Evolutionary conservation across 2,329 filamentous ascomycete species (phyloP).

Genomic region (Colletotrichum endophyticum): DNA sequence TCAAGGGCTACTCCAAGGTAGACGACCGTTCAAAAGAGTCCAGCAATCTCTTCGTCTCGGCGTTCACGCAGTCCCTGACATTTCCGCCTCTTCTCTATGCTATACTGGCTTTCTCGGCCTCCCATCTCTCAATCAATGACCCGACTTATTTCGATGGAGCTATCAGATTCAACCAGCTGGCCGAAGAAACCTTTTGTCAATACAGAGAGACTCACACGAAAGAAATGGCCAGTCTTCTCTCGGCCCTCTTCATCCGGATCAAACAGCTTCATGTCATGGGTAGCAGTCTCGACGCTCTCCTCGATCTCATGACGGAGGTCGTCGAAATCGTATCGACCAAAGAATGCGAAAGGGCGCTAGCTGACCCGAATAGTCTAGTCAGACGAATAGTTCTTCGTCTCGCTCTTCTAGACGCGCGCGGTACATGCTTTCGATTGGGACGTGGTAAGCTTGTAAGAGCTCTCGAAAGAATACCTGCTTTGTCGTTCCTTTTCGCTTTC

Average conservation of each 20-base stretch:
- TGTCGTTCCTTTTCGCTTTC: background rate
- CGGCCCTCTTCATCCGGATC: background rate
- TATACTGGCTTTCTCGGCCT: background rate
- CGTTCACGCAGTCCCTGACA: background rate
- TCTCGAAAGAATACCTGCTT: background rate
- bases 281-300: background rate
- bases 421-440: background rate
- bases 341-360: background rate
- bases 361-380: background rate
- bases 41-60: background rate
- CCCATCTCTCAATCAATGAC: background rate
- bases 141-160: background rate
- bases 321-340: background rate
- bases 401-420: background rate
- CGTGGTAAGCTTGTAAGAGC: background rate
- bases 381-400: background rate
- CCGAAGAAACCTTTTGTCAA: background rate
- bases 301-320: background rate
- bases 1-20: background rate
- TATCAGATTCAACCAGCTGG: background rate
- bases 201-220: fast-evolving
- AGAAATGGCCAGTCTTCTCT: background rate
- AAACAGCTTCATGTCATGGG: background rate
- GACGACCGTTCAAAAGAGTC: background rate
- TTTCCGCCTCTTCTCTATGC: background rate